phyloP scores from a whole-genome alignment of 495 filamentous ascomycete species.

The Aspergillus indologenus region DNA sequence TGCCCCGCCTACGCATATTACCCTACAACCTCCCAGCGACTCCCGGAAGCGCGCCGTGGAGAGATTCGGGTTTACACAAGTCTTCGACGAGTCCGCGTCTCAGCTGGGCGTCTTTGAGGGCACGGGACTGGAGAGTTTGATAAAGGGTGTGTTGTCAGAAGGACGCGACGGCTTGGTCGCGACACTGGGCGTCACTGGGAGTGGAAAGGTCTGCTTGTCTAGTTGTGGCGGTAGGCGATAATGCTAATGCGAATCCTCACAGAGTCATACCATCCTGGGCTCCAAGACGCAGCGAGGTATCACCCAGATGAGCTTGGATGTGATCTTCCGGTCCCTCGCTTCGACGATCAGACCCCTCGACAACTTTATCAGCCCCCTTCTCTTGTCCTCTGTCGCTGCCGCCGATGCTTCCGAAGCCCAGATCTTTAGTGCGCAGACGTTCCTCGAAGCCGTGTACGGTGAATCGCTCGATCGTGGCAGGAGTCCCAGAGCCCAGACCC shows the following conservation, averaged over 20 bases:
- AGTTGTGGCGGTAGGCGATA: background rate
- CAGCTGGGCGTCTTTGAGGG: constrained; percentile 88
- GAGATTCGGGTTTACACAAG: constrained; percentile 88
- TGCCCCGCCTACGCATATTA: constrained; percentile 72
- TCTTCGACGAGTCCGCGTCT: constrained; percentile 80
- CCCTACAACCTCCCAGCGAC: constrained; percentile 77
- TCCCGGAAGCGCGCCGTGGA: constrained; percentile 80
- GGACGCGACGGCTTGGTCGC: constrained; percentile 87
- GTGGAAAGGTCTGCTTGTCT: constrained; percentile 71
- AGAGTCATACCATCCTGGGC: constrained; percentile 97
- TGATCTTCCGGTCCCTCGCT: constrained; percentile 77
- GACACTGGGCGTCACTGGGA: constrained; percentile 91
- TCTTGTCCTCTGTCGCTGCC: constrained; percentile 67
- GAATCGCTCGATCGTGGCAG: constrained; percentile 59
- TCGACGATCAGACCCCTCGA: constrained; percentile 61
- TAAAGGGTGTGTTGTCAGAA: constrained; percentile 75
- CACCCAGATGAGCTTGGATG: constrained; percentile 86
- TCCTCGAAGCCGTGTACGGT: constrained; percentile 75
- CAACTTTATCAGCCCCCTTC: constrained; percentile 52
- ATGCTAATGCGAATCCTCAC: constrained; percentile 21
- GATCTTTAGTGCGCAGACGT: constrained; percentile 70
- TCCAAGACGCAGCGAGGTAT: constrained; percentile 81
- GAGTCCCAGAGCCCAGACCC: constrained; percentile 73
- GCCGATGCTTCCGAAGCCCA: constrained; percentile 82
- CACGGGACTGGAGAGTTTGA: constrained; percentile 67